Conservation (phyloP, 331 rosid species). For the Acacia pycnantha region DNA sequence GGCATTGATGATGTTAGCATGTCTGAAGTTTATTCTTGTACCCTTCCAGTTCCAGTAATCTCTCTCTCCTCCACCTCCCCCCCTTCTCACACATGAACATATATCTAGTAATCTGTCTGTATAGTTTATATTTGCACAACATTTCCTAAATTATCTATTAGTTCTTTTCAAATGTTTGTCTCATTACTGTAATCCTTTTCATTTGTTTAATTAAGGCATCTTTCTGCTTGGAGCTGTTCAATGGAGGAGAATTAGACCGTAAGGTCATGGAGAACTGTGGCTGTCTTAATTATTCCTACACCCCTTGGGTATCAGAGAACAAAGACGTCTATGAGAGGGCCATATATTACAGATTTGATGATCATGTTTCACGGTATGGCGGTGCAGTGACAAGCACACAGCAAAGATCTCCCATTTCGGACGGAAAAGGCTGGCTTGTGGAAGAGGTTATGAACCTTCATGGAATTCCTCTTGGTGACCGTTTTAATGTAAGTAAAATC, state of each 20-base stretch:
- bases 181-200: conserved; percentile 28
- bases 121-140: conserved; percentile 5
- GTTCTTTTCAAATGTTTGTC: not conserved
- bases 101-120: not conserved
- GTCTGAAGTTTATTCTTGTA: conserved; percentile 78
- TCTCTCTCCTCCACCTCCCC: conserved; percentile 27
- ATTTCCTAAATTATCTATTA: conserved; percentile 6
- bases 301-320: conserved; percentile 93
- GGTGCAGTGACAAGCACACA: conserved; percentile 92
- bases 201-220: conserved; percentile 50
- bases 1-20: conserved; percentile 79
- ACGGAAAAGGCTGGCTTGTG: conserved; percentile 80
- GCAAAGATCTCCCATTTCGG: conserved; percentile 59
- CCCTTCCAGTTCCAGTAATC: conserved; percentile 72
- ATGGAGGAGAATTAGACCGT: conserved; percentile 80
- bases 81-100: not conserved
- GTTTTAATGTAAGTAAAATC: conserved; percentile 65
- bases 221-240: conserved; percentile 72
- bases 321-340: conserved; percentile 79
- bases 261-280: conserved; percentile 89
- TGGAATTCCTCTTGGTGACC: conserved; percentile 86
- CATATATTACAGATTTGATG: conserved; percentile 72
- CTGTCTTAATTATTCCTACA: conserved; percentile 67
- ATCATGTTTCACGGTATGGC: conserved; percentile 67
- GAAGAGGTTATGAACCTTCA: conserved; percentile 91